Base-by-base conservation (phyloP, 805 yeast genomes). In the Tetrapisispora nanseiensis region DNA sequence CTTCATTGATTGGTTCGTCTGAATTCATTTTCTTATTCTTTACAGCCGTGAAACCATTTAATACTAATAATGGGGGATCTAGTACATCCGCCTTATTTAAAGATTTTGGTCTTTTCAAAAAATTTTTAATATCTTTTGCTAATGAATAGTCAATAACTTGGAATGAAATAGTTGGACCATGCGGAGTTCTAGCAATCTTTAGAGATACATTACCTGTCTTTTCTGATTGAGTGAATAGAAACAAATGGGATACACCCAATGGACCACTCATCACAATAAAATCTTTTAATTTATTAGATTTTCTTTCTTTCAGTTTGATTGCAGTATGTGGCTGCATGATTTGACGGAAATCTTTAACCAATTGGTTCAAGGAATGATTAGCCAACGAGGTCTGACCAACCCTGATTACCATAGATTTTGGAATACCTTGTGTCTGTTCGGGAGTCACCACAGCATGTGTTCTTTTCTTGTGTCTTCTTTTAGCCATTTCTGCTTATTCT, bases 231-330 rank as follows among this genome's bases (percentile, higher is more conserved):
- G 86, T 81, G 68, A 92, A 89, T 18, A 90, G 69, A 65, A 92
- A 77, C 56, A 92, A 65, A 64, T 90, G 95, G 6, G 90, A 74
- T 19, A 92, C 95, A 22, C 95, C 95, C 34, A 92, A 69, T 12
- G 97, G 97, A 6, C 97, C 97, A 30, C 96, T 85, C 96, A 92
- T 89, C n/a, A 86, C 95, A n/a, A 89, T 75, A 54, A 83, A 92
- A 65, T 90, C 98, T 61, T 83, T 86, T 51, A 92, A 70, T 57
- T 80, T 84, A 63, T 92, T 92, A 31, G 85, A 70, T 59, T 85
- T 86, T 39, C 97, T 72, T 65, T 92, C 98, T 49, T 80, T 74
- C 45, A 92, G 71, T 51, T 78, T 83, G 54, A 86, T 78, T 11
- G 97, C 97, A 3, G 98, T 92, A 56, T 90, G 95, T 12, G 98